These are phyloP conservation scores for Septoria petroselini DNA, from an alignment of 2,329 filamentous ascomycete species.

Conservation along the genomic window DNA sequence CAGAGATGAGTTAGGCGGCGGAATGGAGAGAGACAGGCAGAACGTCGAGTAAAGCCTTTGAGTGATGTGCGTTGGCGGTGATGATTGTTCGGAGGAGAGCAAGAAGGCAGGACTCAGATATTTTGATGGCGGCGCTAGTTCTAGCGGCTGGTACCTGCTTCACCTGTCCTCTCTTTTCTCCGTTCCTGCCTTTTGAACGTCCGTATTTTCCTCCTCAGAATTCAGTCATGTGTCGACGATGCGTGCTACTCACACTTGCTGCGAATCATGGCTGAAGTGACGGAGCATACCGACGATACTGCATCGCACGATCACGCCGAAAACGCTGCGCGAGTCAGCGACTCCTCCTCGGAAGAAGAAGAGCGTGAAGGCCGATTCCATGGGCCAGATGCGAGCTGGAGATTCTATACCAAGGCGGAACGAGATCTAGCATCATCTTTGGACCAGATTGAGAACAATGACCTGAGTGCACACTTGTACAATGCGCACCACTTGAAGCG, in stretches of 20 bases:
- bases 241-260: background rate
- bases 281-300: background rate
- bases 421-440: slow-evolving; percentile 62
- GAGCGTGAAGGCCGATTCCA: slow-evolving; percentile 62
- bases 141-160: background rate
- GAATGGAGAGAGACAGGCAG: background rate
- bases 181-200: too few relatives aligned
- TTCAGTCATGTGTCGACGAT: too few relatives aligned
- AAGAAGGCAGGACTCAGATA: background rate
- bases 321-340: background rate
- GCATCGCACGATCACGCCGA: background rate
- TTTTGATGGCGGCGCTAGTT: background rate
- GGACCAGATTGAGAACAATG: slow-evolving; percentile 59
- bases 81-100: background rate
- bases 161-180: background rate
- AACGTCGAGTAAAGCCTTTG: slow-evolving; percentile 15
- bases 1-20: too few relatives aligned
- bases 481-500: slow-evolving; percentile 69
- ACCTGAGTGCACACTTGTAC: slow-evolving; percentile 75
- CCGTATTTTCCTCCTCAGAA: too few relatives aligned
- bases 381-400: slow-evolving; percentile 68
- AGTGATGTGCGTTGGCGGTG: slow-evolving; percentile 1
- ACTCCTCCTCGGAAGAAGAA: slow-evolving; percentile 20
- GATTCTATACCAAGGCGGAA: slow-evolving; percentile 58
- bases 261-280: background rate